Conservation (phyloP, 2,329 filamentous ascomycete genomes). For the Sporothrix protearum region DNA sequence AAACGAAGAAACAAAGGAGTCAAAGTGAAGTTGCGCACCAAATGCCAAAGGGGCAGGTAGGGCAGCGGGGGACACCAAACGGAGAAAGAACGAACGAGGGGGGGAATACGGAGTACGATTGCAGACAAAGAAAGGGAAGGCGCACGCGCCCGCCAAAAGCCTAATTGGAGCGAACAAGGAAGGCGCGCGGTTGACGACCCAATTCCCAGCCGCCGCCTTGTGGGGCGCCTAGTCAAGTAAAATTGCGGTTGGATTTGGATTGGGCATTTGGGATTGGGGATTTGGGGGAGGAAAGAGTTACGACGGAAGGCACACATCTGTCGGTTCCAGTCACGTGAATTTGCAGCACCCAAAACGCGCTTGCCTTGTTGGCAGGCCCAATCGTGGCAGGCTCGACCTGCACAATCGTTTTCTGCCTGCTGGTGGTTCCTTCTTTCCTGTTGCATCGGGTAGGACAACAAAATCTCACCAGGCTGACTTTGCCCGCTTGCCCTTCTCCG, state of each 20-base stretch:
- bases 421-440: background rate
- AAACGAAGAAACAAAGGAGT: background rate
- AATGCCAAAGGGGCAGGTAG: conserved; percentile 3
- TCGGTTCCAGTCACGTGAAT: background rate
- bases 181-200: conserved; percentile 15
- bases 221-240: conserved; percentile 12
- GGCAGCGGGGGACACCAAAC: conserved; percentile 5
- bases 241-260: background rate
- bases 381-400: background rate
- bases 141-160: conserved; percentile 15
- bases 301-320: background rate
- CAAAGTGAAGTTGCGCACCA: conserved; percentile 1
- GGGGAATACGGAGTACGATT: no score
- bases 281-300: background rate
- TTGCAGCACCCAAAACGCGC: background rate
- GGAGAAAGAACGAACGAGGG: conserved; percentile 9
- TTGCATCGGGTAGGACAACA: conserved; percentile 4
- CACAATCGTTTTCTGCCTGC: background rate
- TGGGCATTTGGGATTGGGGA: no score
- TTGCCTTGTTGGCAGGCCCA: background rate
- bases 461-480: background rate
- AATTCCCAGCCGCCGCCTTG: conserved; percentile 16
- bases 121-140: conserved; percentile 9
- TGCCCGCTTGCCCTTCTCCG: conserved; percentile 1
- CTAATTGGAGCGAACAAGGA: conserved; percentile 13